Evolutionary conservation across 2,329 filamentous ascomycete genomes (phyloP).

Genomic region (Magnaporthiopsis poae): DNA sequence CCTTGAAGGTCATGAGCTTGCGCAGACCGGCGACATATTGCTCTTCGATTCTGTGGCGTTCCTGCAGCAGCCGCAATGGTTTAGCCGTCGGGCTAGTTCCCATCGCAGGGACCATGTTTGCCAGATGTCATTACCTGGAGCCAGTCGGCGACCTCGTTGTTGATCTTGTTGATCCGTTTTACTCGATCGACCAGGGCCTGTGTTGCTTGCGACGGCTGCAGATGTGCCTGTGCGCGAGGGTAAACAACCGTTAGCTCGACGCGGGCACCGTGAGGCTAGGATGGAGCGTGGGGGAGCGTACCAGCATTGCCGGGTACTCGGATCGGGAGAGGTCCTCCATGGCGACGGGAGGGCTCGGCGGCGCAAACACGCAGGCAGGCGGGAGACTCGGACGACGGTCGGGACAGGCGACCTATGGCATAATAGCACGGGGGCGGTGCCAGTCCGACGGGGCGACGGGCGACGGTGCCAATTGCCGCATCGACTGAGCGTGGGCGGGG

Average conservation of each 20-base stretch:
- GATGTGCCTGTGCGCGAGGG: conserved; percentile 54
- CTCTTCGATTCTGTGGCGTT: conserved; percentile 86
- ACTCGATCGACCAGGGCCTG: conserved; percentile 76
- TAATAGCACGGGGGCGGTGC: conserved; percentile 6
- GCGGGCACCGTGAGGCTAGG: neutral
- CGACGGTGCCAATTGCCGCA: neutral
- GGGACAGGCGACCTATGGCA: conserved; percentile 3
- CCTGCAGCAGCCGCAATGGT: conserved; percentile 43
- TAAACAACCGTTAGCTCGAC: neutral
- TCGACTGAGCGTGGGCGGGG: neutral
- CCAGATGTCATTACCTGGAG: conserved; percentile 58
- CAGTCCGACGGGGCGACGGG: neutral
- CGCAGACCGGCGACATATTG: conserved; percentile 73
- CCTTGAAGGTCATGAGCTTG: conserved; percentile 66
- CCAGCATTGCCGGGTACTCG: conserved; percentile 92
- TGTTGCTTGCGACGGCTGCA: conserved; percentile 75
- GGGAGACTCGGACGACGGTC: neutral
- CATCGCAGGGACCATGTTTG: neutral
- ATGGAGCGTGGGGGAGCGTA: conserved; percentile 31
- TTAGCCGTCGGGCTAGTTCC: neutral
- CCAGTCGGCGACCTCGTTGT: conserved; percentile 90
- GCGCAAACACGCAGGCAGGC: conserved; percentile 7
- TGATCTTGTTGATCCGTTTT: conserved; percentile 74
- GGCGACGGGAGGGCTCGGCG: conserved; percentile 4
- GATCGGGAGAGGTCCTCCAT: conserved; percentile 73